A percentile compares a stretch with the other conserved stretches of the same genome.
phyloP scores from a whole-genome alignment of 73 alveolate genomes.

The Blepharisma japonicum region DNA sequence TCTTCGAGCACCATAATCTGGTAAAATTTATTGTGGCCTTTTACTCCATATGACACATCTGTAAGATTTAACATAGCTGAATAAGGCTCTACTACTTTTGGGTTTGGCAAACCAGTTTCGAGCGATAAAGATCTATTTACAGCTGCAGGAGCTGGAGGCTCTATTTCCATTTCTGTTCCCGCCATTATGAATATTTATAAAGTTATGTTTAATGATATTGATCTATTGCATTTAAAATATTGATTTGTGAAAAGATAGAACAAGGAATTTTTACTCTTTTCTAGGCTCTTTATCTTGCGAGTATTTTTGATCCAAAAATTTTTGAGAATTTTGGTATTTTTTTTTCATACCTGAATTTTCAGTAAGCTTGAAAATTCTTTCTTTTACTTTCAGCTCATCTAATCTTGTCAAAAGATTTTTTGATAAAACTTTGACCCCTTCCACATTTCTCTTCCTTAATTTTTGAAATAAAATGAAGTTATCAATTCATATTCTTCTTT shows the following conservation, averaged over 20 bases:
- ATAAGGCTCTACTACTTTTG: conserved; percentile 47
- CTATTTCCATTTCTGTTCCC: no score
- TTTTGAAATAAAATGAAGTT: no score
- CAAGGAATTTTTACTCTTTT: conserved; percentile 67
- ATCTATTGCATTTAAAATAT: conserved; percentile 41
- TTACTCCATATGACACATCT: conserved; percentile 53
- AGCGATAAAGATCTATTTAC: neutral
- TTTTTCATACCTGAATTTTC: conserved; percentile 77
- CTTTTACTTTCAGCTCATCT: conserved; percentile 82
- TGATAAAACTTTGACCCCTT: conserved; percentile 80
- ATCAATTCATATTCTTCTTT: conserved; percentile 62
- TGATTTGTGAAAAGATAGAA: conserved; percentile 49
- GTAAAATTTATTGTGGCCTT: conserved; percentile 64
- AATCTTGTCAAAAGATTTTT: conserved; percentile 89
- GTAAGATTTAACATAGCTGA: conserved; percentile 44
- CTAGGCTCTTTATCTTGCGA: conserved; percentile 51
- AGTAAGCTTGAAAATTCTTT: conserved; percentile 78
- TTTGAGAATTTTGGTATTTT: conserved; percentile 55
- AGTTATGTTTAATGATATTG: no score
- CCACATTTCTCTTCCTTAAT: conserved; percentile 85
- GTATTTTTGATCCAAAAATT: conserved; percentile 41
- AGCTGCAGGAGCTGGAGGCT: no score
- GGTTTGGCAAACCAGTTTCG: conserved; percentile 8
- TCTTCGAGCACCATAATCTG: conserved; percentile 55
- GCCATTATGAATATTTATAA: no score